Evolutionary conservation across 2,329 filamentous ascomycete genomes (phyloP).

Genomic region (Talaromyces funiculosus): DNA sequence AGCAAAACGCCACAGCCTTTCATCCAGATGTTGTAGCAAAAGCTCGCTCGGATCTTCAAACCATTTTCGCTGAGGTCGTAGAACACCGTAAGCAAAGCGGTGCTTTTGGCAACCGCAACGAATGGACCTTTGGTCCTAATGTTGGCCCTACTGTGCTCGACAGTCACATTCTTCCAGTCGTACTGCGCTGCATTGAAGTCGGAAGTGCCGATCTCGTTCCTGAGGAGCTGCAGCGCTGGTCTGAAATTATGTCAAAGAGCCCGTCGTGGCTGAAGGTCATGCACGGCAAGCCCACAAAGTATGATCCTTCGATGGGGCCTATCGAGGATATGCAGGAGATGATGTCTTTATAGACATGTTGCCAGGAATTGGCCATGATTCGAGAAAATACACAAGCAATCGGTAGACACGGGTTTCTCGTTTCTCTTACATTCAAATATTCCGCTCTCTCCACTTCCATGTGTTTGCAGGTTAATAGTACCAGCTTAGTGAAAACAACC

Average conservation of each 20-base stretch:
- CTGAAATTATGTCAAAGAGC: neutral
- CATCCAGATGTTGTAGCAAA: constrained; percentile 7
- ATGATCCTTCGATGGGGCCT: constrained; percentile 4
- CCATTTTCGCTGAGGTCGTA: constrained; percentile 10
- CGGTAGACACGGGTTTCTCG: neutral
- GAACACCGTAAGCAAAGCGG: constrained; percentile 7
- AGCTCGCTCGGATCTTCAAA: constrained; percentile 7
- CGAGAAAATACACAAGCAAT: no score
- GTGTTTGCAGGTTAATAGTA: neutral
- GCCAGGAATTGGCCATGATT: neutral
- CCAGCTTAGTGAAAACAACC: neutral
- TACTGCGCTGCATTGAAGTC: constrained; percentile 6
- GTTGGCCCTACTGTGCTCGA: constrained; percentile 9
- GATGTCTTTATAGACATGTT: neutral
- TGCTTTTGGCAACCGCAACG: neutral
- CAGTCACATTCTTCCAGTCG: constrained; percentile 7
- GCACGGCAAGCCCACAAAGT: constrained; percentile 5
- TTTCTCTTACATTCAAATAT: neutral
- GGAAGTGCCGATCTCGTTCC: constrained; percentile 2
- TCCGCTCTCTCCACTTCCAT: neutral
- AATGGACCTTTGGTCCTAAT: constrained; percentile 7
- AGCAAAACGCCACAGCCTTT: constrained; percentile 8
- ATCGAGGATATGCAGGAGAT: constrained; percentile 9
- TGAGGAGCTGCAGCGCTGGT: constrained; percentile 1
- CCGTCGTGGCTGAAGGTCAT: constrained; percentile 3